Evolutionary conservation across 768 basidiomycete species (phyloP).

Genomic region (Dioszegia aurantiaca): DNA sequence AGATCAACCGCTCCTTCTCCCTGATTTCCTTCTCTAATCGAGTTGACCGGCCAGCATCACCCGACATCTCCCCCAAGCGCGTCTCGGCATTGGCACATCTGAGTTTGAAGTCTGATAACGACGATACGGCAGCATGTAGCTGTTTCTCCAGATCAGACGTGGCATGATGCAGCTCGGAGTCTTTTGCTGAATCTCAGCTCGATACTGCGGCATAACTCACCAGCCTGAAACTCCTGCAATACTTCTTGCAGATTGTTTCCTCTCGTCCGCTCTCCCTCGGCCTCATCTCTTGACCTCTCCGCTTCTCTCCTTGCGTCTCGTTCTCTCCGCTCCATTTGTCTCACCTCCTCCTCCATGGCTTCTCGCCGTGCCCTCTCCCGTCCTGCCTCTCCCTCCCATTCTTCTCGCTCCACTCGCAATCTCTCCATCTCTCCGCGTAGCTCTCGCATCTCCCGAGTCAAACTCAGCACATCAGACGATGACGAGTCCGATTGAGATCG

Average conservation of each 20-base stretch:
- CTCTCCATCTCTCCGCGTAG: constrained; percentile 81
- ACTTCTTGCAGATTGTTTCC: constrained; percentile 84
- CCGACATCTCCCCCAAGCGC: constrained; percentile 69
- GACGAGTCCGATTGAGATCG: constrained; percentile 50
- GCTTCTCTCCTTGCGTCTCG: constrained; percentile 63
- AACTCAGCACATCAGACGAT: constrained; percentile 41
- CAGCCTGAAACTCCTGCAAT: constrained; percentile 88
- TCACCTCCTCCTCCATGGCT: constrained; percentile 62
- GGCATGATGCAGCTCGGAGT: constrained; percentile 81
- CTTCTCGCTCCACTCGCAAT: constrained; percentile 74
- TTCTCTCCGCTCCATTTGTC: constrained; percentile 62
- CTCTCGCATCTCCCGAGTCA: constrained; percentile 69
- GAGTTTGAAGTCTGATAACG: constrained; percentile 84
- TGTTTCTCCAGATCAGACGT: constrained; percentile 77
- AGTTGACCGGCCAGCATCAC: constrained; percentile 64
- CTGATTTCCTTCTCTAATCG: constrained; percentile 85
- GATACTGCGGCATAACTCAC: constrained; percentile 57
- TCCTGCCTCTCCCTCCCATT: constrained; percentile 64
- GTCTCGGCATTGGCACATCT: constrained; percentile 86
- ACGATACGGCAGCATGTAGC: constrained; percentile 66
- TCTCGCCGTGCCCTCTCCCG: constrained; percentile 71
- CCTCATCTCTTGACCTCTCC: constrained; percentile 61
- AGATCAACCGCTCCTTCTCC: constrained; percentile 92
- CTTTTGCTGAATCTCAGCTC: constrained; percentile 64
- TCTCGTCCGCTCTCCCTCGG: constrained; percentile 60